Conservation (phyloP, 2,329 filamentous ascomycete species). For the Didymella exigua region DNA sequence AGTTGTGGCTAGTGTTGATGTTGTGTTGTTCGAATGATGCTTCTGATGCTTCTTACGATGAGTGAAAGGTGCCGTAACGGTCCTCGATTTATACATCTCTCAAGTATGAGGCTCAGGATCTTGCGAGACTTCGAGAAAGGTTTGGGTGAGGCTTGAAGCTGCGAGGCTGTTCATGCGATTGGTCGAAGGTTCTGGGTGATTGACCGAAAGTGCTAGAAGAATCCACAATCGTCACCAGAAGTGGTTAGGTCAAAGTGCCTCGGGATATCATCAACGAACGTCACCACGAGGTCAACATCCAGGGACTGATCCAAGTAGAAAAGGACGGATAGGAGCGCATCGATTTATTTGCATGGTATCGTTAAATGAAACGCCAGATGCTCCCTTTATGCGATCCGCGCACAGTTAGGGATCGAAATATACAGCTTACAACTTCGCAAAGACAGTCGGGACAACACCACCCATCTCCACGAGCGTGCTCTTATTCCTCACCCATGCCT, state of each 20-base stretch:
- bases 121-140: neutral
- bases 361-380: neutral
- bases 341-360: neutral
- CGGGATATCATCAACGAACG: neutral
- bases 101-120: neutral
- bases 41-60: neutral
- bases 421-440: constrained; percentile 50
- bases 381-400: neutral
- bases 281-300: neutral
- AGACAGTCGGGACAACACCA: constrained; percentile 72
- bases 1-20: neutral
- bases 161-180: constrained; percentile 14
- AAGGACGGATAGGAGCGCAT: neutral
- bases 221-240: neutral
- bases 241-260: neutral
- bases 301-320: neutral
- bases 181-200: constrained; percentile 18
- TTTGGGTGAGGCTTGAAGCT: constrained; percentile 1
- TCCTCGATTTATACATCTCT: constrained; percentile 4
- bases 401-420: neutral
- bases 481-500: constrained; percentile 85
- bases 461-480: constrained; percentile 86
- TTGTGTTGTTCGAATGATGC: neutral
- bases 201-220: constrained; percentile 13
- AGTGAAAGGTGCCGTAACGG: neutral